phyloP scores from a whole-genome alignment of 2,329 filamentous ascomycete species.

The Penicillium occitanis region DNA sequence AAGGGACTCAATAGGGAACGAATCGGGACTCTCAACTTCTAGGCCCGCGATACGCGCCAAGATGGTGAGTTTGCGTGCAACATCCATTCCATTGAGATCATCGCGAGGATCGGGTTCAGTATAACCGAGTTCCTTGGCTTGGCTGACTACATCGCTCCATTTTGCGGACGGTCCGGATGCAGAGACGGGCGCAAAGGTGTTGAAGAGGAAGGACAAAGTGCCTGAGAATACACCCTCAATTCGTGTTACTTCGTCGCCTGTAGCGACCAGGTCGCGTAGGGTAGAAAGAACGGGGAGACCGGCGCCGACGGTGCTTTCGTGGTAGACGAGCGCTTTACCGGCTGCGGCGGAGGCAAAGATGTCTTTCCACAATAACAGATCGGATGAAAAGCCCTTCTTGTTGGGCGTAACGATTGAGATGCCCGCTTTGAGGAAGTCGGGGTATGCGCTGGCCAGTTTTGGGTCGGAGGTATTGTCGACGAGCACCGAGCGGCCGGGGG shows the following conservation, averaged over 20 bases:
- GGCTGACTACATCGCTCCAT: conserved; percentile 88
- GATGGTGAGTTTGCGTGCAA: conserved; percentile 95
- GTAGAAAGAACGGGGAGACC: conserved; percentile 92
- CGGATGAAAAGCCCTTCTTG: conserved; percentile 94
- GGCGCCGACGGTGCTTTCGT: conserved; percentile 92
- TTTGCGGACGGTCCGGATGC: conserved; percentile 59
- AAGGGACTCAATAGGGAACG: conserved; percentile 90
- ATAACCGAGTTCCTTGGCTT: conserved; percentile 90
- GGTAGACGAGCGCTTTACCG: conserved; percentile 75
- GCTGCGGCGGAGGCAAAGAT: conserved; percentile 73
- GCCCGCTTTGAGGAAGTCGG: conserved; percentile 73
- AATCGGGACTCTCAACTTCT: conserved; percentile 75
- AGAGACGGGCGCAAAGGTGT: conserved; percentile 83
- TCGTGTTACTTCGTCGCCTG: conserved; percentile 84
- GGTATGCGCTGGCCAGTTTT: conserved; percentile 79
- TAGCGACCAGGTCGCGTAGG: conserved; percentile 88
- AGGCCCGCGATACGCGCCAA: conserved; percentile 82
- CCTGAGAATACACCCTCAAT: conserved; percentile 98
- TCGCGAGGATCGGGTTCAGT: conserved; percentile 85
- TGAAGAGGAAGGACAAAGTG: conserved; percentile 98
- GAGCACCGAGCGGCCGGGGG: conserved; percentile 75
- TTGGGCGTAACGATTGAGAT: conserved; percentile 94
- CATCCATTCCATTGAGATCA: conserved; percentile 82
- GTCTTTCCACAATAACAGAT: conserved; percentile 76
- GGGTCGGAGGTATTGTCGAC: conserved; percentile 96